phyloP scores from a whole-genome alignment of 1,139 yeast species.

The Debaryomyces udenii region DNA sequence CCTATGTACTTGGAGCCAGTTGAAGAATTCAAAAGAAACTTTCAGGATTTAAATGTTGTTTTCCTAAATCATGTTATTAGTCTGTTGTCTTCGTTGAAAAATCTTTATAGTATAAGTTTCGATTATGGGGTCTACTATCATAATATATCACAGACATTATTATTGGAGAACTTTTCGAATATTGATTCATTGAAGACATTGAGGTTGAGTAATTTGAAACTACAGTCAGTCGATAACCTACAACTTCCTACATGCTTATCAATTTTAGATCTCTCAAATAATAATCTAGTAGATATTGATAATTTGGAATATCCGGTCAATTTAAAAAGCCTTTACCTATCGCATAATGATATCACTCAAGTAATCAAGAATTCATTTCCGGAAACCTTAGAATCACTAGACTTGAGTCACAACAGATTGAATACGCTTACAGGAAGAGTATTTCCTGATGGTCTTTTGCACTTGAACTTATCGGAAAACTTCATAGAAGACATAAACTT shows the following conservation, averaged over 20 bases:
- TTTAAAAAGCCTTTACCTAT: conserved; percentile 7
- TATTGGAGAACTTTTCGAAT: not conserved
- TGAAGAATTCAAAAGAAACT: conserved; percentile 5
- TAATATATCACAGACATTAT: not conserved
- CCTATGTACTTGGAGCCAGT: conserved; percentile 4
- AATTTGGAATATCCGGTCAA: conserved; percentile 7
- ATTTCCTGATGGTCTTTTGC: conserved; percentile 7
- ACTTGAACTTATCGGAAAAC: conserved; percentile 9
- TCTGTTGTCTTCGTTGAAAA: conserved; percentile 1
- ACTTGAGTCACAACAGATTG: conserved; percentile 8
- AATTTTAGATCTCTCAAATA: conserved; percentile 7
- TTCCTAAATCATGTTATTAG: conserved; percentile 10
- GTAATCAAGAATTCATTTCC: conserved; percentile 7
- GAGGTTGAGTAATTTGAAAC: conserved; percentile 5
- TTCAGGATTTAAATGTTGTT: conserved; percentile 8
- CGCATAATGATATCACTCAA: conserved; percentile 7
- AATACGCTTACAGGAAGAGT: conserved; percentile 1
- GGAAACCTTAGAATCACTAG: not conserved
- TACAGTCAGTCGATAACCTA: conserved; percentile 4
- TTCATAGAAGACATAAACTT: conserved; percentile 9
- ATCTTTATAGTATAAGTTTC: conserved; percentile 2
- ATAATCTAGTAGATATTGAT: conserved; percentile 1
- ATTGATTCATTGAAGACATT: conserved; percentile 4
- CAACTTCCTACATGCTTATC: conserved; percentile 4
- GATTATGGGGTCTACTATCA: conserved; percentile 2